Conservation (phyloP, 345 rosid species). For the Gossypium turneri region DNA sequence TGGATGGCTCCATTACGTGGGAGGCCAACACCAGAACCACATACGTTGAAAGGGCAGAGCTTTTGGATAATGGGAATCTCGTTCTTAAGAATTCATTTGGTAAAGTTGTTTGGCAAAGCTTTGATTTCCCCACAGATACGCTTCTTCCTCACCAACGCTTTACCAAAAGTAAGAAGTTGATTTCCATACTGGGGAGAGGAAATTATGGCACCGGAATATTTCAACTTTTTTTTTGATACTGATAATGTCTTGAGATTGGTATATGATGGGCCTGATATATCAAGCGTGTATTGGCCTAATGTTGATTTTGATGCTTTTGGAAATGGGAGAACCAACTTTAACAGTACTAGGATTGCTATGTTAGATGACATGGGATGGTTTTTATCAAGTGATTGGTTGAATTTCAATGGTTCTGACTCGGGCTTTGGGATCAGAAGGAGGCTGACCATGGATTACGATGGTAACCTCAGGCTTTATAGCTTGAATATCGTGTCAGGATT, state of each 20-base stretch:
- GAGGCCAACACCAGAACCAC: slow-evolving; percentile 26
- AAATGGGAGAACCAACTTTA: slow-evolving; percentile 30
- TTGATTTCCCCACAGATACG: slow-evolving; percentile 39
- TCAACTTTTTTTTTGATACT: slow-evolving; percentile 31
- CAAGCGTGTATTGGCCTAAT: slow-evolving; percentile 46
- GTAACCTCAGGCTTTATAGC: slow-evolving; percentile 47
- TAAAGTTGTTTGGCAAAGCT: slow-evolving; percentile 42
- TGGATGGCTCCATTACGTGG: slow-evolving; percentile 33
- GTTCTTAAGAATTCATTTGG: slow-evolving; percentile 20
- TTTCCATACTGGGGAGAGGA: slow-evolving; percentile 28
- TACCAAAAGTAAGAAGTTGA: slow-evolving; percentile 24
- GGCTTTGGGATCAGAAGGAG: slow-evolving; percentile 36
- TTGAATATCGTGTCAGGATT: slow-evolving; percentile 19
- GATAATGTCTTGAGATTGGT: slow-evolving; percentile 38
- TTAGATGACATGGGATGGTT: slow-evolving; percentile 35
- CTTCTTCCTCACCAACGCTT: slow-evolving; percentile 39
- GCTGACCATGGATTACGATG: slow-evolving; percentile 40
- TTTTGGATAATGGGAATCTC: slow-evolving; percentile 41
- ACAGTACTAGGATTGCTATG: slow-evolving; percentile 31
- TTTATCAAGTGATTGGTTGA: slow-evolving; percentile 32
- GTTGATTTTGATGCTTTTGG: neutral
- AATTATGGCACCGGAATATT: slow-evolving; percentile 26
- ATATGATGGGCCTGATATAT: slow-evolving; percentile 39
- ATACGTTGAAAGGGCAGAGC: slow-evolving; percentile 26
- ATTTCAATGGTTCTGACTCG: slow-evolving; percentile 32